phyloP scores from a whole-genome alignment of 768 basidiomycete species.

The Suillus clintonianus region DNA sequence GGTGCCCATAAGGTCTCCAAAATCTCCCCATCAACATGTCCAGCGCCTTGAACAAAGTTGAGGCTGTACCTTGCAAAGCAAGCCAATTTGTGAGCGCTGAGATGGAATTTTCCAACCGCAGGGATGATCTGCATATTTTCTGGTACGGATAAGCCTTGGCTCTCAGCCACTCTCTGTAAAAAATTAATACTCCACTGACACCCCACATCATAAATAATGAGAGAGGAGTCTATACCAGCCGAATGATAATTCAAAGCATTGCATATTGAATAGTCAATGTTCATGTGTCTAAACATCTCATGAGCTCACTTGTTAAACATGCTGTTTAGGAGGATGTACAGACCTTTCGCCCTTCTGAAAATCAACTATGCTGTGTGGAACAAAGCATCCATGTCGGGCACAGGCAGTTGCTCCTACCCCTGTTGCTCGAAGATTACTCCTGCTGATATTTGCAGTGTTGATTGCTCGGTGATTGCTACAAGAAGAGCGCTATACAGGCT shows the following conservation, averaged over 20 bases:
- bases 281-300: conserved; percentile 22
- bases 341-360: conserved; percentile 30
- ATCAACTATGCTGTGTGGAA: conserved; percentile 29
- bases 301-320: background rate
- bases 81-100: conserved; percentile 28
- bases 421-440: conserved; percentile 21
- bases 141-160: background rate
- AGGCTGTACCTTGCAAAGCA: conserved; percentile 28
- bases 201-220: conserved; percentile 32
- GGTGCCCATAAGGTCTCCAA: conserved; percentile 35
- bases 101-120: conserved; percentile 31
- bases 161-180: background rate
- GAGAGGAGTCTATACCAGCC: background rate
- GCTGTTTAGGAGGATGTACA: background rate
- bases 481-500: conserved; percentile 5
- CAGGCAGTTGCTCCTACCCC: conserved; percentile 31
- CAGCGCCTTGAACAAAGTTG: conserved; percentile 28
- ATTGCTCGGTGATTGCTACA: conserved; percentile 19
- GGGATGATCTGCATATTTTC: conserved; percentile 9
- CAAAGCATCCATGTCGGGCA: conserved; percentile 31
- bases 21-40: conserved; percentile 33
- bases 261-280: conserved; percentile 29
- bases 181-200: conserved; percentile 28
- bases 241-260: conserved; percentile 18
- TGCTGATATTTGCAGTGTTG: conserved; percentile 10